Conservation (phyloP, 116 monocot species). For the Papilionanthe hybrid region DNA sequence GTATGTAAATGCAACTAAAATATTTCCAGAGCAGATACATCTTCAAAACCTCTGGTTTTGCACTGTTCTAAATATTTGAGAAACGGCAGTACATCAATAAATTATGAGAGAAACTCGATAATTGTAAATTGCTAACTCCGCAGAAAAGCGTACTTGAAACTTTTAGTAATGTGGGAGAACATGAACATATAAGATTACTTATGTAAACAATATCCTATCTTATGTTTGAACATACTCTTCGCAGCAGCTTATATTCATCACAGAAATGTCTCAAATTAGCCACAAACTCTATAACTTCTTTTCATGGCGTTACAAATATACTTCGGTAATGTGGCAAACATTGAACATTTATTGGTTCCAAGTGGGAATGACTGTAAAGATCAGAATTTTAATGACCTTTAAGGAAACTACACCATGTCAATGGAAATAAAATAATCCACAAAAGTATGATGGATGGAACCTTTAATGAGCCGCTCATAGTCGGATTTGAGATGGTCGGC, state of each 20-base stretch:
- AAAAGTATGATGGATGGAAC: slow-evolving; percentile 13
- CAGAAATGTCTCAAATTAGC: neutral
- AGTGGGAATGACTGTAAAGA: neutral
- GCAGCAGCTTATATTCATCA: neutral
- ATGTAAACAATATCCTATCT: neutral
- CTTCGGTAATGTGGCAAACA: neutral
- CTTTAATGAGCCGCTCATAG: slow-evolving; percentile 33
- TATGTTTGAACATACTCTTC: neutral
- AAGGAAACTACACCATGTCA: neutral
- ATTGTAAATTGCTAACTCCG: neutral
- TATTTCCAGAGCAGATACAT: no score
- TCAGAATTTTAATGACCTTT: neutral
- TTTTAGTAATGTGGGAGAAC: no score
- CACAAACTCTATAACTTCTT: neutral
- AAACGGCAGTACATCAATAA: neutral
- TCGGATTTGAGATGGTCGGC: slow-evolving; percentile 2
- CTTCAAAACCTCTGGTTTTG: neutral
- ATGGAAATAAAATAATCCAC: neutral
- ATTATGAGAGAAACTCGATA: neutral
- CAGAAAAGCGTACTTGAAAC: neutral
- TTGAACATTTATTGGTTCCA: neutral
- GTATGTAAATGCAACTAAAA: no score
- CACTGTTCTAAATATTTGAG: neutral
- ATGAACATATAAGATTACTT: neutral
- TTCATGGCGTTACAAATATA: neutral